Evolutionary conservation across 2,329 filamentous ascomycete genomes (phyloP).

Genomic region (Cladophialophora yegresii): DNA sequence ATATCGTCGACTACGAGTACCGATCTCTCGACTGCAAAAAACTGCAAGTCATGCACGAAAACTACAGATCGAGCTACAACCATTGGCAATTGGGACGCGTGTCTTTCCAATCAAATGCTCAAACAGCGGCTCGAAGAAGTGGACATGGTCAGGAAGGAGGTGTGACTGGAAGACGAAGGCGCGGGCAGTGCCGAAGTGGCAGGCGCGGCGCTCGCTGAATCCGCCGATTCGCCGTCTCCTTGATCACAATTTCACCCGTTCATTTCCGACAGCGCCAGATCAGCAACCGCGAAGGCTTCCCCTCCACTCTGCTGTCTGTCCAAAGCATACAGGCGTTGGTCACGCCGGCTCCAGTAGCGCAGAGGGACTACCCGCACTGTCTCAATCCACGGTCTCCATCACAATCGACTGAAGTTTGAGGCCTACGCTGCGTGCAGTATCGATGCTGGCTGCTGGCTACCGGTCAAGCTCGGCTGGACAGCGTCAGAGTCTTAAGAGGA

Average conservation of each 20-base stretch:
- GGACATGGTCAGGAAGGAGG: neutral
- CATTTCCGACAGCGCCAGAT: conserved; percentile 22
- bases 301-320: neutral
- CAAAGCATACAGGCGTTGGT: too few relatives aligned
- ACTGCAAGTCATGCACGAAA: neutral
- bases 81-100: neutral
- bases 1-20: neutral
- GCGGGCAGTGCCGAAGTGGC: neutral
- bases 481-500: neutral
- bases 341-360: neutral
- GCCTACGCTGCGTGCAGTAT: neutral
- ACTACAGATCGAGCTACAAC: neutral
- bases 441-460: neutral
- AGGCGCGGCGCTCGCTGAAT: conserved; percentile 1
- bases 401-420: neutral
- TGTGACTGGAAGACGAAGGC: neutral
- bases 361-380: neutral
- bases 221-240: conserved; percentile 7
- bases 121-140: neutral
- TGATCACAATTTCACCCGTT: conserved; percentile 13
- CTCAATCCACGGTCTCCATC: neutral
- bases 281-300: neutral
- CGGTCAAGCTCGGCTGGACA: neutral
- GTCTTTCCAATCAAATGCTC: neutral
- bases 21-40: neutral